Evolutionary conservation across 805 yeast species (phyloP).

Genomic region (Candida coleopterorum): DNA sequence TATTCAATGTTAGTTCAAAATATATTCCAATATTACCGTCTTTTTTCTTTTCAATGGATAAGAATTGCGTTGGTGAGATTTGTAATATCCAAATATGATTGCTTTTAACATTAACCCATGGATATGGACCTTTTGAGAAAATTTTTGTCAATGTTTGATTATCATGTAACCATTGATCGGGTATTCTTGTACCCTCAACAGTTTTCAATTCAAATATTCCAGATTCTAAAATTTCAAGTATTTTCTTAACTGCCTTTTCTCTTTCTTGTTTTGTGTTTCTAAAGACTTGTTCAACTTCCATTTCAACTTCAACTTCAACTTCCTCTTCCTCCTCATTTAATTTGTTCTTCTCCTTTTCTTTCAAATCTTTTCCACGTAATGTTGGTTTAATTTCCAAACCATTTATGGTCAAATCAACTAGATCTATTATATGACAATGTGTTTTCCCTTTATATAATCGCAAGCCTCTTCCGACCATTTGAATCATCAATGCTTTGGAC

Average conservation of each 20-base stretch:
- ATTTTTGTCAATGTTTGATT: background rate
- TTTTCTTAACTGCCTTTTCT: slow-evolving; percentile 1
- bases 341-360: slow-evolving; percentile 7
- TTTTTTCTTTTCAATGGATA: background rate
- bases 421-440: slow-evolving; percentile 71
- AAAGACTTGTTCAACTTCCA: no score
- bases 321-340: background rate
- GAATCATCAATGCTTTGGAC: slow-evolving; percentile 66
- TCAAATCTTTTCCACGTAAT: slow-evolving; percentile 27
- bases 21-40: background rate
- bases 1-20: background rate
- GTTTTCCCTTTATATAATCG: slow-evolving; percentile 58
- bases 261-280: background rate
- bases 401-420: slow-evolving; percentile 55
- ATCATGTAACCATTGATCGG: slow-evolving; percentile 3
- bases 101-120: slow-evolving; percentile 1
- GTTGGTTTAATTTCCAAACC: slow-evolving; percentile 57
- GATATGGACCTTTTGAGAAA: slow-evolving; percentile 1
- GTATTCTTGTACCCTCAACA: slow-evolving; percentile 1
- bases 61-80: background rate
- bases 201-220: slow-evolving; percentile 3
- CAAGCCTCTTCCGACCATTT: slow-evolving; percentile 90
- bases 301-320: slow-evolving; percentile 1
- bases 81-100: slow-evolving; percentile 1
- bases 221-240: background rate